These are phyloP conservation scores for Erigeron philadelphicus DNA, from an alignment of 140 eudicot genomes.

Conservation along the genomic window DNA sequence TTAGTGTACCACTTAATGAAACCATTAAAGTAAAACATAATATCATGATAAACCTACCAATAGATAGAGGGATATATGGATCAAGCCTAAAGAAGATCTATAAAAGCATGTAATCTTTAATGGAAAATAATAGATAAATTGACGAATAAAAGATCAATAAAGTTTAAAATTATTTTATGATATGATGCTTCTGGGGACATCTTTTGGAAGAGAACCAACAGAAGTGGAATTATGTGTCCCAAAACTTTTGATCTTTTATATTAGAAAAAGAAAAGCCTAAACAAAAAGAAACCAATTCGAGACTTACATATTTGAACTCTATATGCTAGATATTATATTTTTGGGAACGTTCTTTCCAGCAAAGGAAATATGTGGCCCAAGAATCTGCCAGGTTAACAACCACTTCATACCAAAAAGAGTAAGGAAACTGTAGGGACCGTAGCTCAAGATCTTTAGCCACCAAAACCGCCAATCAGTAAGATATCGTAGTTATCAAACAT, in stretches of 20 bases:
- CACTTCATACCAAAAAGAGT: constrained; percentile 36
- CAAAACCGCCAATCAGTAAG: constrained; percentile 16
- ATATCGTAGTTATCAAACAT: constrained; percentile 5
- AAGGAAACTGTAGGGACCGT: constrained; percentile 28
- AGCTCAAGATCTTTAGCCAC: constrained; percentile 18
- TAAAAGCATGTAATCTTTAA: constrained; percentile 48
- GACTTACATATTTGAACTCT: constrained; percentile 8
- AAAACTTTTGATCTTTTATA: constrained; percentile 22
- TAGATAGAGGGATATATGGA: constrained; percentile 24
- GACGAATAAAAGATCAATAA: constrained; percentile 23
- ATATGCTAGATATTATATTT: constrained; percentile 16
- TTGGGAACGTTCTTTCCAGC: constrained; percentile 45
- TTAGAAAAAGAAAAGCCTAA: not conserved
- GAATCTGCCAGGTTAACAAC: constrained; percentile 34
- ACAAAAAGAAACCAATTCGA: constrained; percentile 22
- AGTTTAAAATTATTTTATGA: constrained; percentile 8
- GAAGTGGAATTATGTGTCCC: constrained; percentile 42
- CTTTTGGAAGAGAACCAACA: constrained; percentile 25
- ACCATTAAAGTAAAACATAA: constrained; percentile 26
- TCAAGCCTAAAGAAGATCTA: constrained; percentile 25
- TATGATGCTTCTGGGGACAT: constrained; percentile 36
- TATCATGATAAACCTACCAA: constrained; percentile 30
- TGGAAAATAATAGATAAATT: constrained; percentile 20
- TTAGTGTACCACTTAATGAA: constrained; percentile 34
- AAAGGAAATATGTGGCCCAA: constrained; percentile 35